phyloP scores from a whole-genome alignment of 352 stramenopile species.

The Globisporangium uncinulatum region DNA sequence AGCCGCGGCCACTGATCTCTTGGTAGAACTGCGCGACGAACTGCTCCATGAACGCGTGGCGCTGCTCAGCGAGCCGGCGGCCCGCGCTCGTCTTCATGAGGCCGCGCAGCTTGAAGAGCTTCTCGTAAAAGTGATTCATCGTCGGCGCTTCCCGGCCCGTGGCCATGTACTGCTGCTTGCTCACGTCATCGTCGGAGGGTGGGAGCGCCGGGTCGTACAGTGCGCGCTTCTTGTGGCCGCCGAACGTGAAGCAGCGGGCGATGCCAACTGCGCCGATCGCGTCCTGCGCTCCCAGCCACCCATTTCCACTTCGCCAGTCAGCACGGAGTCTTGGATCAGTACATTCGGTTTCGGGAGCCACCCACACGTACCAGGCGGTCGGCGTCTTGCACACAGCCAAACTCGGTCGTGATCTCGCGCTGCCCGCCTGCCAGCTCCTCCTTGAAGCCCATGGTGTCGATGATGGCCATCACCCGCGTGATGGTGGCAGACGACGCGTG shows the following conservation, averaged over 20 bases:
- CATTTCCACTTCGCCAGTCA: no score
- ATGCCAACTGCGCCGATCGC: constrained; percentile 90
- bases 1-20: constrained; percentile 54
- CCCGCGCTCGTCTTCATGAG: constrained; percentile 87
- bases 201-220: constrained; percentile 72
- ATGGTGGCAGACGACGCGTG: constrained; percentile 42
- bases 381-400: constrained; percentile 87
- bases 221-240: constrained; percentile 73
- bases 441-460: constrained; percentile 83
- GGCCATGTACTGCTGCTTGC: constrained; percentile 79
- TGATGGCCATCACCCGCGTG: constrained; percentile 70
- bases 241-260: constrained; percentile 88
- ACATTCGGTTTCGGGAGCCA: background rate
- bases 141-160: constrained; percentile 58
- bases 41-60: constrained; percentile 82
- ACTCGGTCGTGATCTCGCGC: constrained; percentile 40
- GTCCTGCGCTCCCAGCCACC: constrained; percentile 31
- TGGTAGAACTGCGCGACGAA: constrained; percentile 81
- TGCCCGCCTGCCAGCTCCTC: constrained; percentile 50
- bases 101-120: constrained; percentile 81
- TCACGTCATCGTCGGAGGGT: constrained; percentile 41
- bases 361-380: constrained; percentile 57
- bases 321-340: no score
- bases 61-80: constrained; percentile 67
- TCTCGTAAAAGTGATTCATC: constrained; percentile 91